These are phyloP conservation scores for Rhizoclosmatium globosum DNA, from an alignment of 192 early-diverging fungal species.

Conservation along the genomic window DNA sequence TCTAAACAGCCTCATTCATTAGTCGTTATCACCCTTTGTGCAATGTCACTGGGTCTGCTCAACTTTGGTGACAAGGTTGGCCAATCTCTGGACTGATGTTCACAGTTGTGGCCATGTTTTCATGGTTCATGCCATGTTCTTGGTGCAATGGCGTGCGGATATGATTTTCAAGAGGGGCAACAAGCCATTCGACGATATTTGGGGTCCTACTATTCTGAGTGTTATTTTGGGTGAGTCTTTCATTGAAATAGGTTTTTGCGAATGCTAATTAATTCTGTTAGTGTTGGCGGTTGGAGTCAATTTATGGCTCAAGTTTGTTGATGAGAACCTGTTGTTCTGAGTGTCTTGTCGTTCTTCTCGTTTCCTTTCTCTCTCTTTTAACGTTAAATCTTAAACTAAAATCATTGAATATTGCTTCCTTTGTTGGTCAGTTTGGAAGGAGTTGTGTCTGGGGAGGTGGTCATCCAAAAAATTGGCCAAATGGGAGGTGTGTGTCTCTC, in stretches of 20 bases:
- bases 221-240: slow-evolving; percentile 56
- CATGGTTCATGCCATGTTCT: slow-evolving; percentile 60
- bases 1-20: slow-evolving; percentile 21
- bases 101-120: slow-evolving; percentile 73
- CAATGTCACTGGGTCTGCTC: slow-evolving; percentile 74
- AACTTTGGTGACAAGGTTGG: slow-evolving; percentile 79
- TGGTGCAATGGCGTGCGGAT: slow-evolving; percentile 73
- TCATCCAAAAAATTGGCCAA: no score
- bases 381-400: no score
- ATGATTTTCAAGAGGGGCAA: slow-evolving; percentile 68
- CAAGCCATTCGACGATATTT: slow-evolving; percentile 71
- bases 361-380: slow-evolving; percentile 2
- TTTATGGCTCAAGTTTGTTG: slow-evolving; percentile 51
- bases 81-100: slow-evolving; percentile 76
- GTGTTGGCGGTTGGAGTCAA: slow-evolving; percentile 22
- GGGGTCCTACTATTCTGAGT: slow-evolving; percentile 76
- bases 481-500: no score
- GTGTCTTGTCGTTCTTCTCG: not conserved
- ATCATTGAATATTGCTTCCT: no score
- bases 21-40: slow-evolving; percentile 71
- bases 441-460: no score
- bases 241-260: not conserved
- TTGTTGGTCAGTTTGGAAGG: no score
- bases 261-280: not conserved
- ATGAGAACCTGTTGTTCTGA: slow-evolving; percentile 12